A percentile compares a stretch with the other conserved stretches of the same genome.
phyloP scores from a whole-genome alignment of 2,329 filamentous ascomycete species.

The Biscogniauxia sp. region DNA sequence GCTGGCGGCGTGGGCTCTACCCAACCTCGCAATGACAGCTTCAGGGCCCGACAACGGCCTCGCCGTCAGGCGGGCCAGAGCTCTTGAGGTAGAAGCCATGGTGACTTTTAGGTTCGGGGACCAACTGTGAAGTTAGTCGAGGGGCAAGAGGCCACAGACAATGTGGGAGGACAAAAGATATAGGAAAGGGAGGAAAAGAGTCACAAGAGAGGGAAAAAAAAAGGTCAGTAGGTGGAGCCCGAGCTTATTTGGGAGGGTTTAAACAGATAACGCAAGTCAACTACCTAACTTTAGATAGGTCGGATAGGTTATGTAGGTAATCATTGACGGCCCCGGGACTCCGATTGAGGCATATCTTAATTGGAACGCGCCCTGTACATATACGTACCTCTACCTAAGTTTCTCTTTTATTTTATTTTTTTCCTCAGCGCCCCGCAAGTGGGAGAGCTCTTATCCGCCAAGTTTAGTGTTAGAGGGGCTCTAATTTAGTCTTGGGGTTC shows the following conservation, averaged over 20 bases:
- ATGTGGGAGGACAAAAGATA: conserved; percentile 4
- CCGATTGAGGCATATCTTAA: not conserved
- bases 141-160: conserved; percentile 5
- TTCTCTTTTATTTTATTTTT: too few species aligned
- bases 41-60: conserved; percentile 29
- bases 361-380: too few species aligned
- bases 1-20: conserved; percentile 18
- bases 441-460: not conserved
- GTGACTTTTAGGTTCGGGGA: conserved; percentile 24
- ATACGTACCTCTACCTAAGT: too few species aligned
- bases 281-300: too few species aligned
- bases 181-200: not conserved
- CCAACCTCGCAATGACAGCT: conserved; percentile 31
- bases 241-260: not conserved
- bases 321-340: not conserved
- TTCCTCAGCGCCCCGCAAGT: too few species aligned
- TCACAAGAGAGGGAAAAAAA: not conserved
- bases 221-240: not conserved
- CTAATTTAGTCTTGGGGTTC: too few species aligned
- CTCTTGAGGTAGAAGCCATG: conserved; percentile 48
- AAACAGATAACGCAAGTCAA: not conserved
- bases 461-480: not conserved
- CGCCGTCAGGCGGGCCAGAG: conserved; percentile 35
- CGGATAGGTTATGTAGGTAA: not conserved
- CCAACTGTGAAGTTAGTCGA: conserved; percentile 16